Base-by-base conservation (phyloP, 768 basidiomycete genomes). In the Xerocomellus intermedius region DNA sequence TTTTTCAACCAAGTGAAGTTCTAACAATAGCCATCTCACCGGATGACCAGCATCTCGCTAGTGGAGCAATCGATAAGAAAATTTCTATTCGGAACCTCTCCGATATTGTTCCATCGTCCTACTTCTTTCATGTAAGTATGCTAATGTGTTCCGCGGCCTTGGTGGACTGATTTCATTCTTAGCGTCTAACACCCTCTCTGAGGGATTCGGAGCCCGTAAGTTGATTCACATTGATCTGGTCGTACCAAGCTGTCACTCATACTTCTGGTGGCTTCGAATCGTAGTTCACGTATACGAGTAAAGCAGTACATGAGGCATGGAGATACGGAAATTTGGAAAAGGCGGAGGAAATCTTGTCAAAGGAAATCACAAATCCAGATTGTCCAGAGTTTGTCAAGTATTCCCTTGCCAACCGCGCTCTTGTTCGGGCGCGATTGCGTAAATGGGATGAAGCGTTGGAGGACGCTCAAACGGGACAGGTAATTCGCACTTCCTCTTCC, bases 201-300 rank as follows among this genome's bases (percentile, higher is more conserved):
- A 36, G 35, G 17, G 30, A 30, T 12, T 55, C 52, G 3, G 41
- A 55, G 17, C 48, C 48, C 8, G 53, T 58, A 19, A 41, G 53
- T 42, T 10, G 4, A 24, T 16, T 19, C 6, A 8, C 8, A 21
- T 24, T 37, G 17, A 35, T 57, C 10, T 14, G 1, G 1, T 14
- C 24, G 5, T 21, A 9, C 7, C 17, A 28, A 2, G 8, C 35
- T 3, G 7, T 37, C 32, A 21, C 33, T 50, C 13, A 50, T n/a
- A 13, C 7, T 32, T 24, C 5, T 24, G 19, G 3, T 39, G 21
- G 13, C 8, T 19, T 19, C 35, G n/a, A 24, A 42, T 13, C 28
- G 0, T 14, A 57, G 56, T 45, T 57, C 42, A 52, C 50, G 5
- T 55, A 57, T 38, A 48, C 54, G 30, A 48, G 48, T 21, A 32